Evolutionary conservation across 768 basidiomycete genomes (phyloP), one percentile per base, ranked within the genome.

Genomic region (Megacollybia marginata): DNA sequence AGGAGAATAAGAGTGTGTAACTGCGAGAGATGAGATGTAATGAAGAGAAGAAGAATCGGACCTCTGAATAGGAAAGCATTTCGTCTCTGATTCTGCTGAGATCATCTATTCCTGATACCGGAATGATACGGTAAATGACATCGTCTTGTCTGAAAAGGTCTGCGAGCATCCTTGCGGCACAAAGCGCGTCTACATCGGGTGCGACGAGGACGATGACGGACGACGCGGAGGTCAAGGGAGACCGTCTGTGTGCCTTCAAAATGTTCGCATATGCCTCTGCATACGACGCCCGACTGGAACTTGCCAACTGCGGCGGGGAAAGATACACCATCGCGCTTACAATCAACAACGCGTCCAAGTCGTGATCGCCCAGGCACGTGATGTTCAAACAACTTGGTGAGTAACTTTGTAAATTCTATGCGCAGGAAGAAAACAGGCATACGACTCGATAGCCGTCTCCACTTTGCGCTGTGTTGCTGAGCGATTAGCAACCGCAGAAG

Each of bases 141-240:
- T 95, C 92, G 73, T 99, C 96, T 57, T 94, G 90, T 57, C 82
- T 87, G 68, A 99, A 83, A 15, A 99, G 71, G 33, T 85, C 83
- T 10, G 87, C 84, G 42, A 98, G 78, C 81, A 98, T 95, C 42
- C 84, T 79, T 5, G 90, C 84, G 9, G 92, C 92, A 62, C 92
- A 93, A 6, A 97, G 71, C 5, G 90, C 90, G 68, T 99, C 95
- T 47, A 93, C 88, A 61, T 94, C 89, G 9, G 92, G 88, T 2
- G 90, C 83, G 43, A 90, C 91, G 49, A 94, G 81, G 45, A 95
- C 76, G 55, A 89, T 79, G 53, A 93, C 83, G 1, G 90, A 89
- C 9, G 89, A 84, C 2, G 88, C 90, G 3, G 90, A 83, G 11
- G 85, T 80, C 36, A 81, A 72, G 1, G 87, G 87, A 0, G 85